phyloP scores from a whole-genome alignment of 495 filamentous ascomycete genomes.

The Aspergillus haitiensis region DNA sequence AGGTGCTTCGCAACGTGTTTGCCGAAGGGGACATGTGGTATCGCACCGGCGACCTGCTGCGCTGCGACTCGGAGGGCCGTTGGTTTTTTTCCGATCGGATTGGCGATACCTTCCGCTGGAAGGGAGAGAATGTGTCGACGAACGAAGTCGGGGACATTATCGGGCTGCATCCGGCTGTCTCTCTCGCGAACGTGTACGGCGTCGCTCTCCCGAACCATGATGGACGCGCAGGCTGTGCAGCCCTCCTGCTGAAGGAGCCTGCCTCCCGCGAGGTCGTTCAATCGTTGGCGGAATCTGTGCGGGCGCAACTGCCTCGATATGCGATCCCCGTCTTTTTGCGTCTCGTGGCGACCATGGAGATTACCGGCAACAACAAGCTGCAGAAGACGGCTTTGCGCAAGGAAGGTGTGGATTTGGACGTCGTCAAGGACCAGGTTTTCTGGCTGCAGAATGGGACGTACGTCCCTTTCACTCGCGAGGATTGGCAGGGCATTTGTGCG shows the following conservation, averaged over 20 bases:
- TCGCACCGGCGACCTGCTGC: conserved; percentile 11
- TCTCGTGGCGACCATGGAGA: neutral
- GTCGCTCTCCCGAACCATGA: conserved; percentile 9
- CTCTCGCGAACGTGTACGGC: conserved; percentile 9
- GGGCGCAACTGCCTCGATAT: conserved; percentile 7
- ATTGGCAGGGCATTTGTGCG: conserved; percentile 3
- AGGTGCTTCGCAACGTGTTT: conserved; percentile 9
- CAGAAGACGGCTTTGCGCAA: conserved; percentile 4
- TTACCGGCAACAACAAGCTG: conserved; percentile 12
- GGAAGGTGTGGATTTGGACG: conserved; percentile 7
- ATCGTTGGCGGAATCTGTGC: neutral
- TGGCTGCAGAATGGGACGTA: conserved; percentile 6
- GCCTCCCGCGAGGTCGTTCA: neutral
- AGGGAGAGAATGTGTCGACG: conserved; percentile 17
- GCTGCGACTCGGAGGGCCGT: neutral
- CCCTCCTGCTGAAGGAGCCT: neutral
- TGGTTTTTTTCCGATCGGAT: conserved; percentile 11
- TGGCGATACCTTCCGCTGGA: conserved; percentile 13
- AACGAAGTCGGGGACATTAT: conserved; percentile 7
- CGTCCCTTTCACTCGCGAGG: conserved; percentile 3
- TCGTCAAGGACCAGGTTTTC: conserved; percentile 5
- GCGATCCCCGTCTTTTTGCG: conserved; percentile 11
- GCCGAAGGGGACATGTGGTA: conserved; percentile 12
- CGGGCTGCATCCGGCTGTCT: neutral
- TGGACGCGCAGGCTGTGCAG: conserved; percentile 12